Conservation (phyloP, 164 flowering plant genomes). For the grape (Vitis vinifera) region ASM3070453v1 NC_081821.1:7424501-7425000, state of each 20-base stretch:
- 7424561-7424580: conserved; percentile 98
- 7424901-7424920: not conserved
- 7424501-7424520: no score
- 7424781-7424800: conserved; percentile 98
- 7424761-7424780: conserved; percentile 48
- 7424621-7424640: conserved; percentile 97
- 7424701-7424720: not conserved
- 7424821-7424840: conserved; percentile 99
- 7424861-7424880: conserved; percentile 97
- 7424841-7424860: conserved; percentile 90
- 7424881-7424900: conserved; percentile 71
- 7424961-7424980: not conserved
- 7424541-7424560: conserved; percentile 55
- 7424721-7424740: not conserved
- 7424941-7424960: not conserved
- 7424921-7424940: not conserved
- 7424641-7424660: conserved; percentile 97
- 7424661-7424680: conserved; percentile 96
- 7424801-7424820: conserved; percentile 94
- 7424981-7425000: not conserved
- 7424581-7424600: conserved; percentile 99
- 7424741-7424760: conserved; percentile 14
- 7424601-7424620: conserved; percentile 99
- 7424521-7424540: conserved; percentile 2
- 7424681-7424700: conserved; percentile 98